phyloP scores from a whole-genome alignment of 2,329 filamentous ascomycete species.

The Pseudogymnoascus sp. region DNA sequence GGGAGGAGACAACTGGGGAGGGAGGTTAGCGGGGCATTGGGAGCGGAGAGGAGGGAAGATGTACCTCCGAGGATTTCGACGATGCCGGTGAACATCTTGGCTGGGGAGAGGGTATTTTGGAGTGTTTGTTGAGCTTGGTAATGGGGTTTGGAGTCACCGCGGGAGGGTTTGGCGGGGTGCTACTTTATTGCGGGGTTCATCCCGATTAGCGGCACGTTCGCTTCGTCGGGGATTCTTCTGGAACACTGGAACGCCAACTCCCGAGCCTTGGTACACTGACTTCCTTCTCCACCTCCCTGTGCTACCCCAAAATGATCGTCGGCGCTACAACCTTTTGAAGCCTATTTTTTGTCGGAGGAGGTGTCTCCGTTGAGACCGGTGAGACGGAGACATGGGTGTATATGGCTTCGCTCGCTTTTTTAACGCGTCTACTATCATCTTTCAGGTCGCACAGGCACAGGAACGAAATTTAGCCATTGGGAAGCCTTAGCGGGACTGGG shows the following conservation, averaged over 20 bases:
- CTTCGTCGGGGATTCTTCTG: constrained; percentile 8
- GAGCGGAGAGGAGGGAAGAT: constrained; percentile 32
- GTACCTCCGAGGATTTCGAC: constrained; percentile 89
- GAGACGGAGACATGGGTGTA: constrained; percentile 5
- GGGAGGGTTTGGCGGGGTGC: constrained; percentile 8
- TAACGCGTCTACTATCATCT: background rate
- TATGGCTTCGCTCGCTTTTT: background rate
- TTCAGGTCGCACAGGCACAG: background rate
- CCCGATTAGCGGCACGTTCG: constrained; percentile 5
- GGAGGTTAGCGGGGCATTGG: constrained; percentile 25
- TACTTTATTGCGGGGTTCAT: constrained; percentile 9
- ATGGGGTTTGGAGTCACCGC: constrained; percentile 3
- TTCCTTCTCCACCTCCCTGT: background rate
- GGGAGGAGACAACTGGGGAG: constrained; percentile 67
- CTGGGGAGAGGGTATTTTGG: background rate
- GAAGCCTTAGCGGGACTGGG: background rate
- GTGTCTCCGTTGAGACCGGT: background rate
- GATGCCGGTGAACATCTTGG: constrained; percentile 85
- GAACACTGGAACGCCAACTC: constrained; percentile 8
- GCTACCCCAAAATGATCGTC: background rate
- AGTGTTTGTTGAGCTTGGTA: constrained; percentile 6
- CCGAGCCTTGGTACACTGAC: constrained; percentile 4
- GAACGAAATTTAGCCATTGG: constrained; percentile 7
- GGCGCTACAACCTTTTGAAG: constrained; percentile 7
- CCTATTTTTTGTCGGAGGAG: background rate